Conservation (phyloP, 371 early-diverging fungal species). For the Haplosporangium sp. region DNA sequence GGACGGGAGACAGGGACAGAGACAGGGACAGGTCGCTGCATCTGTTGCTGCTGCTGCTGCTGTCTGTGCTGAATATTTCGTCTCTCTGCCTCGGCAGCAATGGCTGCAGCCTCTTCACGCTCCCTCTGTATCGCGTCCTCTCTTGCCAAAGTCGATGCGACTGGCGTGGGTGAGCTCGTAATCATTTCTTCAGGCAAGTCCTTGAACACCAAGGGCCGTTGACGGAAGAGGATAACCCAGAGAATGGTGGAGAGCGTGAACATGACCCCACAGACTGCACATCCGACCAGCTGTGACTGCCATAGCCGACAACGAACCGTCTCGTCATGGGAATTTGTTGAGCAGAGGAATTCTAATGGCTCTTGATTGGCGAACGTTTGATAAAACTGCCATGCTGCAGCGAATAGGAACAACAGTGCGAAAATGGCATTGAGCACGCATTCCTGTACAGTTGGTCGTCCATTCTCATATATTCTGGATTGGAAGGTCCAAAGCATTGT, state of each 20-base stretch:
- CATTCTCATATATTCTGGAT: conserved; percentile 49
- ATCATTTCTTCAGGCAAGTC: conserved; percentile 36
- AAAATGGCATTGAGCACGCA: conserved; percentile 28
- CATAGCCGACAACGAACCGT: conserved; percentile 36
- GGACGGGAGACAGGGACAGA: conserved; percentile 3
- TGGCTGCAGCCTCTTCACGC: conserved; percentile 21
- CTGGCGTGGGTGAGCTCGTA: conserved; percentile 15
- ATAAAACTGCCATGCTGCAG: conserved; percentile 47
- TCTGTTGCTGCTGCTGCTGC: conserved; percentile 24
- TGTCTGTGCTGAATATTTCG: conserved; percentile 12
- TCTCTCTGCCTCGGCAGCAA: conserved; percentile 41
- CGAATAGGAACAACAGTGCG: conserved; percentile 22
- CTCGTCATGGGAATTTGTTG: conserved; percentile 17
- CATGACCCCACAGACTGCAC: conserved; percentile 21
- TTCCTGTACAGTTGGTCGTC: conserved; percentile 44
- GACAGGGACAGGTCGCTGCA: conserved; percentile 3
- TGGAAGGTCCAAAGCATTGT: conserved; percentile 46
- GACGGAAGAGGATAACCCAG: conserved; percentile 36
- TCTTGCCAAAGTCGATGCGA: conserved; percentile 4
- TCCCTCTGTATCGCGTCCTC: conserved; percentile 15
- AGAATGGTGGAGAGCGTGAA: conserved; percentile 23
- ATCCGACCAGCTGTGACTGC: conserved; percentile 41
- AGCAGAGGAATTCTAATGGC: conserved; percentile 31
- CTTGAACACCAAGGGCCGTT: conserved; percentile 32
- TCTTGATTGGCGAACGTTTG: conserved; percentile 18